Evolutionary conservation across 2,329 filamentous ascomycete genomes (phyloP), one percentile per base, ranked within the genome.

Genomic region (Elsinoe perseae): DNA sequence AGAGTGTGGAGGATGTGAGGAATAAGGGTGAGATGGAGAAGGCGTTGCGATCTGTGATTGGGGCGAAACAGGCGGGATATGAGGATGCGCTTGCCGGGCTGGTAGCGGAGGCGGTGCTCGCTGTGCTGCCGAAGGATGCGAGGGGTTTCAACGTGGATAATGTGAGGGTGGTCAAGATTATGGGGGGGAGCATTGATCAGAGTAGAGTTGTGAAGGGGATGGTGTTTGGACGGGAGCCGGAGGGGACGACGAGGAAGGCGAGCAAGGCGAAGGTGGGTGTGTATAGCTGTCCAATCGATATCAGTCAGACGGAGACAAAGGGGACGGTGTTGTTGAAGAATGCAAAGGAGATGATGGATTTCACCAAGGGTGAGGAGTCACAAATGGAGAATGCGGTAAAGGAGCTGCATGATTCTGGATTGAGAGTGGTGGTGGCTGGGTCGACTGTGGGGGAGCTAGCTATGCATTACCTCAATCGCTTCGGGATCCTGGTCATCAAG

Each of bases 111-210:
- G 82, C 82, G 27, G 81, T 85, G 20, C 82, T 97, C 57, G 84
- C 89, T 43, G 91, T 98, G 18, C 81, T 98, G 61, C 93, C 95
- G 63, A 96, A 96, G 79, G 95, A 96, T 75, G 87, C 93, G 20
- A 75, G 80, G 70, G 91, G 95, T 76, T 98, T 98, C 81, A 98
- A 96, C 74, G 90, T 98, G 62, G 93, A 98, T 78, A 98, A 98
- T 73, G 86, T 98, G 66, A 88, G 93, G 59, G 95, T 98, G 58
- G 95, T 98, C 66, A 98, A 98, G 81, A 98, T 98, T 68, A 97
- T 98, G 92, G 93, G 93, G 65, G 92, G 93, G 62, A 90, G 87
- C 70, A 77, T 98, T 68, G 89, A 95, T 67, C 91, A 98, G 77
- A 95, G 90, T 72, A 85, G 83, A 63, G 92, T 98, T 12, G 86